Percentiles rank a stretch among this genome's conserved stretches.
These are phyloP conservation scores for Hippophae gyantsensis DNA, from an alignment of 306 rosid species.

Conservation along the genomic window DNA sequence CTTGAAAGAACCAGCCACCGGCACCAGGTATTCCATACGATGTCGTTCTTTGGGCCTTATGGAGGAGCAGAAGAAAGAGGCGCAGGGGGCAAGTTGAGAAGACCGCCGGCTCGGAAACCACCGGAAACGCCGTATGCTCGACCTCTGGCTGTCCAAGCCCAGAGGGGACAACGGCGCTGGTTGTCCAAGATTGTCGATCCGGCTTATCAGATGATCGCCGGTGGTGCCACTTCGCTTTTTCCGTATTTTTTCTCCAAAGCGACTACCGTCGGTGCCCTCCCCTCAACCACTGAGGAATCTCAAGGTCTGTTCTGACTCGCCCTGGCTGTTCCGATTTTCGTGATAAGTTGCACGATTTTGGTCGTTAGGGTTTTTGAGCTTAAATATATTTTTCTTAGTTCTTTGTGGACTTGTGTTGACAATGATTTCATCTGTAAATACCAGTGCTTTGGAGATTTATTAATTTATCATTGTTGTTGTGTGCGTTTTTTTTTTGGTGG, in stretches of 20 bases:
- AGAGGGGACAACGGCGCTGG: conserved; percentile 35
- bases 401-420: not conserved
- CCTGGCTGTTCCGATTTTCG: not conserved
- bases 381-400: not conserved
- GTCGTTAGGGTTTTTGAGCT: conserved; percentile 16
- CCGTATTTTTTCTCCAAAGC: conserved; percentile 42
- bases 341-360: not conserved
- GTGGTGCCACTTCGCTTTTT: conserved; percentile 50
- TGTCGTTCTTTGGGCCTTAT: conserved; percentile 10
- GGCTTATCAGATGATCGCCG: conserved; percentile 55
- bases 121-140: conserved; percentile 36
- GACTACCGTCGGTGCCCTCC: conserved; percentile 13
- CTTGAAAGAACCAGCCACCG: too few relatives aligned
- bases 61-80: conserved; percentile 21
- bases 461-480: too few relatives aligned
- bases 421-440: too few relatives aligned
- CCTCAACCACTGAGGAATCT: conserved; percentile 17
- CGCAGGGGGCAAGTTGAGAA: conserved; percentile 39
- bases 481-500: too few relatives aligned
- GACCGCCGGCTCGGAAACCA: conserved; percentile 28
- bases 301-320: conserved; percentile 25
- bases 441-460: too few relatives aligned
- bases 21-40: conserved; percentile 3
- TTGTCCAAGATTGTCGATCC: conserved; percentile 70
- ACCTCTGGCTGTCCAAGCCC: conserved; percentile 27